Evolutionary conservation across 352 stramenopile species (phyloP).

Genomic region (Plasmopara viticola): DNA sequence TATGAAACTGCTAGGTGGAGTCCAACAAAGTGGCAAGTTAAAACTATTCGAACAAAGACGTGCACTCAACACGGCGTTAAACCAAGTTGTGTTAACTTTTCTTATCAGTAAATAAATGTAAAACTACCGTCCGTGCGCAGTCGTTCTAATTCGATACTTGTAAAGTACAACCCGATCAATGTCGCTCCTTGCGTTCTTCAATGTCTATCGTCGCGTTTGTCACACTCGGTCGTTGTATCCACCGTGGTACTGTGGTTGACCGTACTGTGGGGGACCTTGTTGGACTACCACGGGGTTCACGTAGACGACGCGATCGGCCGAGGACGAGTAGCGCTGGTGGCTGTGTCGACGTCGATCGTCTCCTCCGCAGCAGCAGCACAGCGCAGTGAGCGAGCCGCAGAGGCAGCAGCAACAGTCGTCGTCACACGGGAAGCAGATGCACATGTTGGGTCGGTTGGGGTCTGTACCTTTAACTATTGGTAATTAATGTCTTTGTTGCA

Average conservation of each 20-base stretch:
- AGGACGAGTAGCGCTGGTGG: constrained; percentile 9
- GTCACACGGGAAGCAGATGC: constrained; percentile 25
- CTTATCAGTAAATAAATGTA: not conserved
- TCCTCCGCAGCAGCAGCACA: constrained; percentile 22
- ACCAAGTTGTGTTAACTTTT: not conserved
- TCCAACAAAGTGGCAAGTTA: too few relatives aligned
- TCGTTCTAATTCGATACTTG: constrained; percentile 2
- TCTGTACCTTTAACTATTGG: too few relatives aligned
- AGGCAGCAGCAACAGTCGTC: constrained; percentile 28
- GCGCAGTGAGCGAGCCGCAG: constrained; percentile 23
- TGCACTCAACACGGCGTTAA: too few relatives aligned
- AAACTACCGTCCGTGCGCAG: constrained; percentile 1
- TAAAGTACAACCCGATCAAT: not conserved
- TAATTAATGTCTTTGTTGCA: too few relatives aligned
- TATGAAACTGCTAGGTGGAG: too few relatives aligned
- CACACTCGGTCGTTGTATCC: constrained; percentile 27
- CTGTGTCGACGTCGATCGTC: constrained; percentile 14
- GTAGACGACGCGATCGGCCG: constrained; percentile 25
- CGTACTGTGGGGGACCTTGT: constrained; percentile 13
- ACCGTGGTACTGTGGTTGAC: constrained; percentile 6
- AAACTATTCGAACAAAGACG: not conserved
- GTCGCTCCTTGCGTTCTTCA: not conserved
- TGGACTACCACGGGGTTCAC: constrained; percentile 34
- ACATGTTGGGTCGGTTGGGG: constrained; percentile 1
- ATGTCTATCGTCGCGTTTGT: not conserved